Conservation (phyloP, 352 stramenopile species). For the Globisporangium spinosum region DNA sequence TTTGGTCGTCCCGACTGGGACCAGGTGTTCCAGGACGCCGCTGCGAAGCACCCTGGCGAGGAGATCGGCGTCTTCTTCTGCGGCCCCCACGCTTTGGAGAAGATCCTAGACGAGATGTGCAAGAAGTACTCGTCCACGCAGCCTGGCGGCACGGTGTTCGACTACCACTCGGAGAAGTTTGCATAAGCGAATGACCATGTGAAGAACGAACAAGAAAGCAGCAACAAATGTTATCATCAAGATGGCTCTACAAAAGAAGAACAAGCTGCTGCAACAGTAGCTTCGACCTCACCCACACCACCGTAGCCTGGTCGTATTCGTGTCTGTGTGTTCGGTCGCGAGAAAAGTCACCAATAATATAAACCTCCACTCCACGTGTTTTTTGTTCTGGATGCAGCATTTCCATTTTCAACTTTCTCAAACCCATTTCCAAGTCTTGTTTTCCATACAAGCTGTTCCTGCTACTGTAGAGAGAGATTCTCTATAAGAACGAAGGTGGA, state of each 20-base stretch:
- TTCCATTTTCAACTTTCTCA: not conserved
- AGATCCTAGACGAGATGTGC: slow-evolving; percentile 68
- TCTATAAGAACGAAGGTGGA: not conserved
- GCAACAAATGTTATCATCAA: not conserved
- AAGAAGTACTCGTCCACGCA: slow-evolving; percentile 57
- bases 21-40: slow-evolving; percentile 58
- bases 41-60: slow-evolving; percentile 44
- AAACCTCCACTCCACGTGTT: not conserved
- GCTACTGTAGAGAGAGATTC: slow-evolving; percentile 10
- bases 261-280: slow-evolving; percentile 5
- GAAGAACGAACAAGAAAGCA: not conserved
- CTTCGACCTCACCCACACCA: slow-evolving; percentile 4
- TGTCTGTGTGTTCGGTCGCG: slow-evolving; percentile 9
- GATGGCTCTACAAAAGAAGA: slow-evolving; percentile 8
- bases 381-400: not conserved
- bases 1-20: slow-evolving; percentile 87
- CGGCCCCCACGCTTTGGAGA: slow-evolving; percentile 72
- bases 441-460: not conserved
- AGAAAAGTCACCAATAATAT: slow-evolving; percentile 7
- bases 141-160: slow-evolving; percentile 58
- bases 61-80: slow-evolving; percentile 89
- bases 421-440: not conserved
- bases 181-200: slow-evolving; percentile 26
- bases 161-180: slow-evolving; percentile 87
- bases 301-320: slow-evolving; percentile 13